Base-by-base conservation (phyloP, 2,329 filamentous ascomycete genomes). In the Rhynchosporium agropyri region DNA sequence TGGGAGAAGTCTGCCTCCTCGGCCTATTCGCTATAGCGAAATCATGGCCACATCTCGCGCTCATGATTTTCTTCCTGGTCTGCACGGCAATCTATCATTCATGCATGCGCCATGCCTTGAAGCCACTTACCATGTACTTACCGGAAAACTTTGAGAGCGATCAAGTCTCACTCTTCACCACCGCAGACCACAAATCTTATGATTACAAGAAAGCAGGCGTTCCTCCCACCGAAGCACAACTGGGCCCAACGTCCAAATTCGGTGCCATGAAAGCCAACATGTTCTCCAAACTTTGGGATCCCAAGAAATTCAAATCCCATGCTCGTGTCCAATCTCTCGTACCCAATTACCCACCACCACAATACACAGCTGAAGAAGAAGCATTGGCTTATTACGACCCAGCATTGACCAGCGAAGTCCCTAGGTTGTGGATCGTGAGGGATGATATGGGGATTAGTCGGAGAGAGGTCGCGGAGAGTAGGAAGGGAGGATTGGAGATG, bases 1-100 rank as follows among this genome's bases (percentile, higher is more conserved):
- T 97, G 42, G 85, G 89, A 0, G 87, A 95, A 70, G 77, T 94
- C 26, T 95, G 91, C 75, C 81, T 97, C 73, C 88, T 97, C 67
- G 92, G 92, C 54, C 81, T 97, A 2, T 92, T 97, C 69, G 89
- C 84, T 58, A 85, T 94, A 62, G 87, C 85, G 13, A 79, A 82
- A 0, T 84, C 86, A 0, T 15, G 89, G 87, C 0, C 90, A 91
- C 0, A 77, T 20, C 31, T 94, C 71, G 79, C 92, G 20, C 78
- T 96, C 54, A 92, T 92, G 86, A 81, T 92, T 43, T 78, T 89
- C 56, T 89, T 92, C 75, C 79, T 95, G 20, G 73, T 93, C 65
- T 87, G 92, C 74, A 90, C 89, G 3, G 77, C 85, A 0, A 79
- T 96, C 28, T 92, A 92, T 76, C 90, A 96, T 74, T 72, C 90